phyloP scores from a whole-genome alignment of 306 rosid species.

The Neltuma alba region DNA sequence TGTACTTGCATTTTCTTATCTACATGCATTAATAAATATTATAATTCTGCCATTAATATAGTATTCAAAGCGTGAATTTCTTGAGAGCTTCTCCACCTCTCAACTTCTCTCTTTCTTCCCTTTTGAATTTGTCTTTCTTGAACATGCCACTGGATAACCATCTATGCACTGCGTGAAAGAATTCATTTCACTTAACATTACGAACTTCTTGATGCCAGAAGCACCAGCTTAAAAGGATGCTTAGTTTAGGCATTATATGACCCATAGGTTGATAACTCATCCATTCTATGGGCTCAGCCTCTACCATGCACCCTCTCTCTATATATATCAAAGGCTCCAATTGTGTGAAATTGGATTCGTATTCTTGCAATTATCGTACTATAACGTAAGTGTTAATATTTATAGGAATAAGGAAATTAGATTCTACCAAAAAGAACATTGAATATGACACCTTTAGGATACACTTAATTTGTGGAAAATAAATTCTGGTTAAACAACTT shows the following conservation, averaged over 20 bases:
- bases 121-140: background rate
- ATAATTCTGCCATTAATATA: background rate
- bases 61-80: background rate
- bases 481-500: background rate
- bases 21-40: conserved; percentile 12
- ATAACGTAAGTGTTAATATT: background rate
- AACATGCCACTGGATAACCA: background rate
- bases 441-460: background rate
- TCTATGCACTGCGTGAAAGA: background rate
- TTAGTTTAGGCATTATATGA: background rate
- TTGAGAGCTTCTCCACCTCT: background rate
- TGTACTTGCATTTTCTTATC: conserved; percentile 21
- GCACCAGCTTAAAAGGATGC: background rate
- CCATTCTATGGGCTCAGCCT: background rate
- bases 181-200: background rate
- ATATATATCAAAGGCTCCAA: background rate
- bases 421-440: background rate
- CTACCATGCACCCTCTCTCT: background rate
- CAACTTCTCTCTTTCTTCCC: background rate
- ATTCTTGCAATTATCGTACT: background rate
- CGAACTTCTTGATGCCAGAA: background rate
- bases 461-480: background rate
- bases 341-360: background rate
- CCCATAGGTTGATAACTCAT: background rate
- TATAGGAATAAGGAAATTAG: background rate